phyloP scores from a whole-genome alignment of 2,329 filamentous ascomycete genomes.

The Pseudogymnoascus sp. region DNA sequence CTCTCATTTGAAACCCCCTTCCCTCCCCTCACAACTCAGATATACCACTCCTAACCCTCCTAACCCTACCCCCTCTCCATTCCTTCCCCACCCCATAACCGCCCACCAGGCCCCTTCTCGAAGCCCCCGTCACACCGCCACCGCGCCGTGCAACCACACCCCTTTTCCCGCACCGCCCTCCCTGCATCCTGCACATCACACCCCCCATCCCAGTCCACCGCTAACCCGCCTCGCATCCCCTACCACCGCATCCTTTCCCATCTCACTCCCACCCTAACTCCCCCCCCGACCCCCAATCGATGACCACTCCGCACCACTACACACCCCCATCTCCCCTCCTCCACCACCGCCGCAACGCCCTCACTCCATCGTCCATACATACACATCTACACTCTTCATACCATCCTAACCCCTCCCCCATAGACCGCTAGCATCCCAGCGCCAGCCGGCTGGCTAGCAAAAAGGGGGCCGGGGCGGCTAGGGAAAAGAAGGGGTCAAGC shows the following conservation, averaged over 20 bases:
- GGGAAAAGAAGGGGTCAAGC: too few species aligned
- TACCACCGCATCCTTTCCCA: too few species aligned
- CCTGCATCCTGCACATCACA: not conserved
- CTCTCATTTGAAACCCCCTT: not conserved
- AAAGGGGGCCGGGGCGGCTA: too few species aligned
- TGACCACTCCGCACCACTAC: not conserved
- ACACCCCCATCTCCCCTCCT: not conserved
- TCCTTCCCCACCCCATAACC: not conserved
- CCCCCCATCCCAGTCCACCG: not conserved
- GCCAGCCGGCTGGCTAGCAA: too few species aligned
- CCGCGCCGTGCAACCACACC: not conserved
- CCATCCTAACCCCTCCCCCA: too few species aligned
- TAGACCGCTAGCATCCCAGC: too few species aligned
- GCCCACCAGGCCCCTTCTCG: not conserved
- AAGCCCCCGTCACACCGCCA: not conserved
- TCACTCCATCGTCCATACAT: not conserved
- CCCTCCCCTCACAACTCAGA: not conserved
- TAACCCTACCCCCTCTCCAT: too few species aligned
- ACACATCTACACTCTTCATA: too few species aligned
- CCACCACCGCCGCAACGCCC: too few species aligned
- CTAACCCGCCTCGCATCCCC: not conserved
- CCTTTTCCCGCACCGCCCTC: not conserved
- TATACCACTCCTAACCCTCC: not conserved
- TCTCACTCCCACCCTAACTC: too few species aligned
- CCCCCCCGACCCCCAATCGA: too few species aligned